Conservation (phyloP, 345 rosid species). For the Populus deltoides region DNA sequence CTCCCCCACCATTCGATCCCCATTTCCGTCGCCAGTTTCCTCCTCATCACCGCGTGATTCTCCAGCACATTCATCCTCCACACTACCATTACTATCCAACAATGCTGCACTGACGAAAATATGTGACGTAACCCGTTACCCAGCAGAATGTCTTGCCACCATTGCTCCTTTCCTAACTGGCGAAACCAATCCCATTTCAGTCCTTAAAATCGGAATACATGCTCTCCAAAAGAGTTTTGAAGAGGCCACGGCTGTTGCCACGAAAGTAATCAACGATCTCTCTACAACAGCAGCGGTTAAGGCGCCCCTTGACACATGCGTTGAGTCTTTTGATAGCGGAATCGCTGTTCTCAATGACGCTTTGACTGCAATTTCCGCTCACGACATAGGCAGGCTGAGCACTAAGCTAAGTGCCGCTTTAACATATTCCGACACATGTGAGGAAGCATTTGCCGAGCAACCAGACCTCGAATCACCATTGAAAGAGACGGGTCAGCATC, state of each 20-base stretch:
- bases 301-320: conserved; percentile 9
- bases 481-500: background rate
- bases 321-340: conserved; percentile 10
- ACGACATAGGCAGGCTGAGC: conserved; percentile 9
- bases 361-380: background rate
- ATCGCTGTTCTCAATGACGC: conserved; percentile 5
- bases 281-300: background rate
- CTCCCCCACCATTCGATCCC: background rate
- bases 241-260: background rate
- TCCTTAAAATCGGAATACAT: conserved; percentile 17
- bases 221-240: background rate
- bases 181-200: background rate
- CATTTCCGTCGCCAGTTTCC: background rate
- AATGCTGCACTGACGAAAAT: conserved; percentile 2
- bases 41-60: background rate
- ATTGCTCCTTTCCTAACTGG: conserved; percentile 4
- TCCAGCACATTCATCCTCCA: background rate
- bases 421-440: background rate
- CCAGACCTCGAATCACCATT: background rate
- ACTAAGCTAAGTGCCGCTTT: conserved; percentile 8
- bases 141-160: conserved; percentile 2
- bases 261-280: background rate
- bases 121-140: conserved; percentile 1
- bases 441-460: conserved; percentile 8
- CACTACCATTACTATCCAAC: background rate